Evolutionary conservation across 225 moss, liverwort and hornwort species (phyloP).

Genomic region (Anthoceros angustus): DNA sequence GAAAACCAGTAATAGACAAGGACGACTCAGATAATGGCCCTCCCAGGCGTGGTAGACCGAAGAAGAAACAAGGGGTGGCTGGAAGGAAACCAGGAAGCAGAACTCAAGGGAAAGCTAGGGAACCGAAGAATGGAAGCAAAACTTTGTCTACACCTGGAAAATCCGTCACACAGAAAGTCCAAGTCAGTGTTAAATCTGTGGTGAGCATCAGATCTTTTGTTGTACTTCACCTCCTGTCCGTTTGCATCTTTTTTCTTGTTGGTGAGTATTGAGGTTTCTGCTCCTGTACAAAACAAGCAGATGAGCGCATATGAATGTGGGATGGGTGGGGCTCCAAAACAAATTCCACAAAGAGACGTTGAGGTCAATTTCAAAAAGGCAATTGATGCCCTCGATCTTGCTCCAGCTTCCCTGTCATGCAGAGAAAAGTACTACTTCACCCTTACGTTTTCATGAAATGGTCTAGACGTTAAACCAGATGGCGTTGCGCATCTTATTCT

Average conservation of each 20-base stretch:
- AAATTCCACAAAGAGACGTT: constrained; percentile 52
- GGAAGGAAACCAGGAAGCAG: too few relatives aligned
- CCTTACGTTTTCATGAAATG: not conserved
- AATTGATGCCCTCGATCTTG: constrained; percentile 57
- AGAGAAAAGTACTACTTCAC: constrained; percentile 46
- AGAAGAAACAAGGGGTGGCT: not conserved
- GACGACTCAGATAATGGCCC: not conserved
- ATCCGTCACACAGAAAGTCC: constrained; percentile 15
- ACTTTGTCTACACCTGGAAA: constrained; percentile 14
- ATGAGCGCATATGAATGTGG: too few relatives aligned
- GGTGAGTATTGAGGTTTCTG: not conserved
- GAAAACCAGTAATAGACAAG: too few relatives aligned
- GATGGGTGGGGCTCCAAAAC: too few relatives aligned
- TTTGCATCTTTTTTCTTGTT: too few relatives aligned
- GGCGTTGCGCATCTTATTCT: not conserved
- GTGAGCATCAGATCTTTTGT: constrained; percentile 16
- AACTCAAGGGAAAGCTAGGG: not conserved
- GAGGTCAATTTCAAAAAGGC: constrained; percentile 72
- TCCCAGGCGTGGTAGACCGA: not conserved
- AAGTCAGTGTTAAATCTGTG: constrained; percentile 40
- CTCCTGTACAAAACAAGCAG: too few relatives aligned
- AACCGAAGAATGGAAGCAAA: not conserved
- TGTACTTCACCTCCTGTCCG: not conserved
- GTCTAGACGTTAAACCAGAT: not conserved
- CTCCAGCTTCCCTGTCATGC: constrained; percentile 72